Evolutionary conservation across 805 yeast genomes (phyloP).

Genomic region (Candida glaebosa): DNA sequence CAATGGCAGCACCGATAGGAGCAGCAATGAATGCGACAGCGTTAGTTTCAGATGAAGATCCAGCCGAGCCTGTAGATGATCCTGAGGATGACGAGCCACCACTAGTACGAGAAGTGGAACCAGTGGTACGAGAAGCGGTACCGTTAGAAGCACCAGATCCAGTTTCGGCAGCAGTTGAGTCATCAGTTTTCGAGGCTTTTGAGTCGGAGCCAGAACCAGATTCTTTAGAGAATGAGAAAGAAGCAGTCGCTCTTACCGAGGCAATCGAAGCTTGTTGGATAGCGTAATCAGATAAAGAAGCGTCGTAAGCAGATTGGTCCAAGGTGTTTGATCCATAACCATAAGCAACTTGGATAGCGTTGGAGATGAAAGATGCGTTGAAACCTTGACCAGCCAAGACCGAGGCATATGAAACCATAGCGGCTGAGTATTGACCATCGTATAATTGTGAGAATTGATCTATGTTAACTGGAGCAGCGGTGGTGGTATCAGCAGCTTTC

Average conservation of each 20-base stretch:
- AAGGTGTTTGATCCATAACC: conserved; percentile 3
- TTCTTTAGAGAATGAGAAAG: conserved; percentile 6
- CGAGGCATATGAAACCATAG: conserved; percentile 5
- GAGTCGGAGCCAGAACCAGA: conserved; percentile 4
- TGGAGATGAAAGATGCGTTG: conserved; percentile 3
- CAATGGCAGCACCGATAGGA: conserved; percentile 16
- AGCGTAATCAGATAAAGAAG: background rate
- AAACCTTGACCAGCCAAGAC: conserved; percentile 5
- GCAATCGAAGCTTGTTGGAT: conserved; percentile 3
- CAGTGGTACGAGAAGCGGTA: background rate
- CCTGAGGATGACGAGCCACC: background rate
- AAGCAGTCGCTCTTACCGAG: conserved; percentile 4
- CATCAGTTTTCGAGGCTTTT: conserved; percentile 4
- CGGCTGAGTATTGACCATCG: conserved; percentile 5
- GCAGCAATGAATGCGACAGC: conserved; percentile 13
- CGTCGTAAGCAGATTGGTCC: conserved; percentile 3
- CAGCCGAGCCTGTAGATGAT: background rate
- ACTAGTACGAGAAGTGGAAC: background rate
- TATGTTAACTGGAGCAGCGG: conserved; percentile 1
- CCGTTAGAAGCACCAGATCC: conserved; percentile 5
- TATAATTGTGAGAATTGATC: conserved; percentile 4
- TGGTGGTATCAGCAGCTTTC: conserved; percentile 1
- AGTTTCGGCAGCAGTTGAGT: conserved; percentile 9
- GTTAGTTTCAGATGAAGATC: background rate
- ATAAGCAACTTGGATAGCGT: conserved; percentile 1